Base-by-base conservation (phyloP, 306 rosid species). In the Castanea crenata region DNA sequence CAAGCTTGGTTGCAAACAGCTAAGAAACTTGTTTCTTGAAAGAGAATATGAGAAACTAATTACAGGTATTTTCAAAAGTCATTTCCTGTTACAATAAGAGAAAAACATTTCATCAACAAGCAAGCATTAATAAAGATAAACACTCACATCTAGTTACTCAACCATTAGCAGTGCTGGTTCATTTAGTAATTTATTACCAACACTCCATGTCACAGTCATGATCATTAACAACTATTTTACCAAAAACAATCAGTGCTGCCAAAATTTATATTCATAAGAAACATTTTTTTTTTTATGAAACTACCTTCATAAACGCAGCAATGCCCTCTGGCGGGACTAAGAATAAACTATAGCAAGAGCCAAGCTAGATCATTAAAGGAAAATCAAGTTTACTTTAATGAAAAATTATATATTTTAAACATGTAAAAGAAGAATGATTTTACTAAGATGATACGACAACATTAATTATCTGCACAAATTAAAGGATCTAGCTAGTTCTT, bases 61-160 rank as follows among this genome's bases (percentile, higher is more conserved):
- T 80, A 74, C 52, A 65, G 31, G 54, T 52, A 55, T 64, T 65
- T 25, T 82, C 88, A 57, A 82, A 67, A 54, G 51, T 62, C 83
- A 85, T 77, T 80, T 80, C 91, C 90, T 87, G 79, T 41, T 61
- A 69, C 52, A 68, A 80, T 32, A n/a, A 76, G 54, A 74, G 80
- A 20, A 56, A 38, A 69, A 62, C 58, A 21, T 27, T 35, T 74
- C 67, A 72, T 38, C 20, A 44, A 71, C 71, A 25, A 18, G 7
- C 54, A 49, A 49, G 54, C 54, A 49, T 4, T 49, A 49, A 13
- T 3, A 2, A 49, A 49, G 54, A 12, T 31, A 32, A 18, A 59
- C 18, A 16, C 46, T 19, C 71, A 65, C 18, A 62, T 65, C 71
- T 32, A 29, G 67, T 63, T 63, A 29, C 21, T 10, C 27, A 18